These are phyloP conservation scores for Corchorus capsularis DNA, from an alignment of 345 rosid species.

Conservation along the genomic window DNA sequence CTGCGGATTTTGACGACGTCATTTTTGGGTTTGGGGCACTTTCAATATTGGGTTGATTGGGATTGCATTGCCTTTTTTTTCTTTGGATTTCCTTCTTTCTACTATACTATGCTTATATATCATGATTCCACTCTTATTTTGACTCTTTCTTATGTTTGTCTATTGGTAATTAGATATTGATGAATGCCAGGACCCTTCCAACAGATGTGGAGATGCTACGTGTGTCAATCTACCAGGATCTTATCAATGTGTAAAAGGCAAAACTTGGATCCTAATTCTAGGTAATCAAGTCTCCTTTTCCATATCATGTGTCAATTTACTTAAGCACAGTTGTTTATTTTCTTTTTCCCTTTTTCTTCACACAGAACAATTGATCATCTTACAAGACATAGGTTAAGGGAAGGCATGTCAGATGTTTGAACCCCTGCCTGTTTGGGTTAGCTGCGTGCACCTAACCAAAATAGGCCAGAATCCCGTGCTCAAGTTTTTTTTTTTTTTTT, in stretches of 20 bases:
- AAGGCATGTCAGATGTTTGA: too few relatives aligned
- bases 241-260: neutral
- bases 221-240: slow-evolving; percentile 15
- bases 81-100: neutral
- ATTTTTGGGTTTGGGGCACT: too few relatives aligned
- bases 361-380: neutral
- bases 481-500: neutral
- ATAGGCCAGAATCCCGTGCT: too few relatives aligned
- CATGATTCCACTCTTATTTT: too few relatives aligned
- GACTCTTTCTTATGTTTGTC: neutral
- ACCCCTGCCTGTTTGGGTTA: too few relatives aligned
- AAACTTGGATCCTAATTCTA: neutral
- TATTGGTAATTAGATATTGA: slow-evolving; percentile 9
- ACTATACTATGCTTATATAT: neutral
- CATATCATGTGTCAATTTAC: neutral
- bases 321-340: neutral
- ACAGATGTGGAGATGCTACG: neutral
- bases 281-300: neutral
- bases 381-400: too few relatives aligned
- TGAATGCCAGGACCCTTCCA: neutral
- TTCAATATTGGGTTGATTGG: too few relatives aligned
- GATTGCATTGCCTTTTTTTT: too few relatives aligned
- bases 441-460: too few relatives aligned
- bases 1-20: too few relatives aligned
- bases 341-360: neutral